These are phyloP conservation scores for Alternaria solani DNA, from an alignment of 2,329 filamentous ascomycete species.

Conservation along the genomic window DNA sequence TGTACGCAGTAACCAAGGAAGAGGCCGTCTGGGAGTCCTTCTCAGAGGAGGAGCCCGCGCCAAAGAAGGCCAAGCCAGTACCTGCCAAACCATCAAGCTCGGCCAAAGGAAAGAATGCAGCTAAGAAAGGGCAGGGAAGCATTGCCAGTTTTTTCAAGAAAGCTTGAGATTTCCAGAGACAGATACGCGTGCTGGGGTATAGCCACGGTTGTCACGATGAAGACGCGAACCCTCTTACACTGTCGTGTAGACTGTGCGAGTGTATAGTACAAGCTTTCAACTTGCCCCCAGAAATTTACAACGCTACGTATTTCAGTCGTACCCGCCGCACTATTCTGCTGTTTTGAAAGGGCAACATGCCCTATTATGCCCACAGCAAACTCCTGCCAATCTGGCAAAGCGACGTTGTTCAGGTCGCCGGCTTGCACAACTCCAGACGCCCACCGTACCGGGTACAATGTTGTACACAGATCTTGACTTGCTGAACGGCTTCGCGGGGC, in stretches of 20 bases:
- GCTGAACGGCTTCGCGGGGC: conserved; percentile 7
- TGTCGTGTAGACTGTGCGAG: background rate
- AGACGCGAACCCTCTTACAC: background rate
- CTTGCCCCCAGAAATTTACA: background rate
- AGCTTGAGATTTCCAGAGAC: conserved; percentile 57
- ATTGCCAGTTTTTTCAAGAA: conserved; percentile 95
- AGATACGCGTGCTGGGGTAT: background rate
- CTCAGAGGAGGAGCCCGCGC: conserved; percentile 81
- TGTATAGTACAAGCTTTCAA: background rate
- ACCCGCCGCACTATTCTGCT: background rate
- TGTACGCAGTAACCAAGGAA: conserved; percentile 77
- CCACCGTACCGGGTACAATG: background rate
- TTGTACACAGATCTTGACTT: conserved; percentile 25
- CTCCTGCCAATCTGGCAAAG: background rate
- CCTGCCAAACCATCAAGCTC: conserved; percentile 44
- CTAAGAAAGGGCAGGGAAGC: conserved; percentile 70
- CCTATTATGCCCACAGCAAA: background rate
- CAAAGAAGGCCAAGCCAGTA: conserved; percentile 62
- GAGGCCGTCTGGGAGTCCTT: conserved; percentile 90
- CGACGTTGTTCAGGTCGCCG: conserved; percentile 15
- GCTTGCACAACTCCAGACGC: conserved; percentile 8
- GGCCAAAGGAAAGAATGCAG: conserved; percentile 63
- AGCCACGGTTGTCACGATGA: background rate
- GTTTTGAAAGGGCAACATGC: background rate
- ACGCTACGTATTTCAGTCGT: background rate